Base-by-base conservation (phyloP, 176 grass and related monocot species). In the Eragrostis nindensis region DNA sequence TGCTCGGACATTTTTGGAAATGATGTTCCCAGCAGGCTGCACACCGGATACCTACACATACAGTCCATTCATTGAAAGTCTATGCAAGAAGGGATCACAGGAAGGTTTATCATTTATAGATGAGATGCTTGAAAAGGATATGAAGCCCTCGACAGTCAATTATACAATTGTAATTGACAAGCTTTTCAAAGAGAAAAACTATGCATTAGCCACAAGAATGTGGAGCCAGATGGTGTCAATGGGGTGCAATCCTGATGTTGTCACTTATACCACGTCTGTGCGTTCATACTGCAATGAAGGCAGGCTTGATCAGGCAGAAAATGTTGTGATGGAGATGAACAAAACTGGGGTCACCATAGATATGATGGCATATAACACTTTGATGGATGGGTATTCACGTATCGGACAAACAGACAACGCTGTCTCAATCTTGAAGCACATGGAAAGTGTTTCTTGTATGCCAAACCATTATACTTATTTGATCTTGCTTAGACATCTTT, bases 111-210 rank as follows among this genome's bases (percentile, higher is more conserved):
- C 68, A 25, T 85, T 93, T 73, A 71, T 93, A 82, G 78, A 83
- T 69, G 49, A 85, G 44, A 93, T 93, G 91, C 67, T 70, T 22
- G 56, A 85, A 83, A 87, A 90, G 64, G 79, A 80, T 79, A 67
- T 83, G 59, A 80, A 85, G 57, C 87, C 85, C 55, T 85, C 81
- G 0, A 74, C 78, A 2, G 74, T 90, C 11, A 85, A 84, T 62
- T 93, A 75, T 83, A 87, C 87, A 29, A 87, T 87, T 82, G 77
- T 90, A 47, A 90, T 93, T 9, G 82, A 93, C 83, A 84, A 85
- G 82, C 79, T 90, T 62, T 78, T 90, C 52, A 85, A 83, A 65
- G 82, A 84, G 86, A 66, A 62, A 70, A 86, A 83, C 30, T 85
- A 85, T 71, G 81, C 47, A 71, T 32, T 75, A 54, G 91, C 85